Conservation (phyloP, 2,329 filamentous ascomycete species). For the Sarocladium kiliense region DNA sequence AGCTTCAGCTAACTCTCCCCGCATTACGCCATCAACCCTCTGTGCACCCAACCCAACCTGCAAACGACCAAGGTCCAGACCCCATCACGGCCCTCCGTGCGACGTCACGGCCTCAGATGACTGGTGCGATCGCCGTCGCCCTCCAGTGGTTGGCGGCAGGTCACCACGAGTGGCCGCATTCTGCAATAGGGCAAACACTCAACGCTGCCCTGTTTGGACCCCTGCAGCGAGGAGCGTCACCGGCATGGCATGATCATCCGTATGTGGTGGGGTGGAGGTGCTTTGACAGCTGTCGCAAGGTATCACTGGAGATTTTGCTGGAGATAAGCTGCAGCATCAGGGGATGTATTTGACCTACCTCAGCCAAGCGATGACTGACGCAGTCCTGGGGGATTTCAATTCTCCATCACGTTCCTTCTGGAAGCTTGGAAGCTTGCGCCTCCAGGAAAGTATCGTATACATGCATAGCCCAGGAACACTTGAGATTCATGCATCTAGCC, state of each 20-base stretch:
- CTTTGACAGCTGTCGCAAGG: constrained; percentile 1
- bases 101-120: constrained; percentile 5
- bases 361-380: neutral
- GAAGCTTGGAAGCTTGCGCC: constrained; percentile 5
- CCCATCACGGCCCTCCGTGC: neutral
- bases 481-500: neutral
- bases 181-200: neutral
- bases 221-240: constrained; percentile 1
- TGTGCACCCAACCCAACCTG: neutral
- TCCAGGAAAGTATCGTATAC: too few relatives aligned
- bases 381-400: too few relatives aligned
- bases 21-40: constrained; percentile 3
- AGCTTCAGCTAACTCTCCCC: neutral
- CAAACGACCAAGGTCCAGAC: neutral
- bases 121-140: neutral
- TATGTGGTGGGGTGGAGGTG: neutral
- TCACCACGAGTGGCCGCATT: neutral
- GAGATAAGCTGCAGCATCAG: neutral
- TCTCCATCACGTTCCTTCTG: too few relatives aligned
- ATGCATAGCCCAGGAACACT: constrained; percentile 4
- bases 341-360: neutral
- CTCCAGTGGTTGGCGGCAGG: neutral
- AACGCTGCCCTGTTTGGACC: constrained; percentile 5
- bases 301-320: neutral
- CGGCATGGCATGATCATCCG: neutral